A percentile compares a stretch with the other conserved stretches of the same genome.
phyloP scores from a whole-genome alignment of 768 basidiomycete genomes.

The Xerocomus spinulosus region DNA sequence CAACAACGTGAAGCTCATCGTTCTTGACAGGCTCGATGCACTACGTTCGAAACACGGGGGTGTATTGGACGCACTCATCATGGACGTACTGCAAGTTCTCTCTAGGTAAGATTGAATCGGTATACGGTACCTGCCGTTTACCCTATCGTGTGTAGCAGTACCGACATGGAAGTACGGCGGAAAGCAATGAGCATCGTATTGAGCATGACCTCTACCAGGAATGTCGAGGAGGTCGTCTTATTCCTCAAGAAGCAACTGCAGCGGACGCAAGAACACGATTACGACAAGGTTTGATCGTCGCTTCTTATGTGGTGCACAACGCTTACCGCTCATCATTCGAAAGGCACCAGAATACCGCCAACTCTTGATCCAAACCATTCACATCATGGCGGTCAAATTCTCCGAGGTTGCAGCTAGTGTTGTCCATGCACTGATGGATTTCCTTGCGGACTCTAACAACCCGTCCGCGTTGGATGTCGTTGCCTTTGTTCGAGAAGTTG shows the following conservation, averaged over 20 bases:
- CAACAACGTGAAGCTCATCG: constrained; percentile 98
- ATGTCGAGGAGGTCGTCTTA: constrained; percentile 92
- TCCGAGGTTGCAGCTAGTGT: constrained; percentile 95
- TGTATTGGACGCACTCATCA: constrained; percentile 85
- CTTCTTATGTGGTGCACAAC: neutral
- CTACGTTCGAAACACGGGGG: constrained; percentile 83
- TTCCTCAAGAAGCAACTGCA: constrained; percentile 99
- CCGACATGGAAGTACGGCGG: constrained; percentile 93
- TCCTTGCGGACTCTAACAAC: constrained; percentile 92
- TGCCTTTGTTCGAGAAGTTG: constrained; percentile 84
- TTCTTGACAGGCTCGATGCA: constrained; percentile 83
- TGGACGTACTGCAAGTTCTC: constrained; percentile 92
- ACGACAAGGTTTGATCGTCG: constrained; percentile 67
- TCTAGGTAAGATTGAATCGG: constrained; percentile 49
- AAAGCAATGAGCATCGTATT: constrained; percentile 89
- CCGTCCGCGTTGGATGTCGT: constrained; percentile 95
- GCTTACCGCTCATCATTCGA: neutral
- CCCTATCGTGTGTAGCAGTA: constrained; percentile 39
- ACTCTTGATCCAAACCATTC: constrained; percentile 94
- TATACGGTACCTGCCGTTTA: neutral
- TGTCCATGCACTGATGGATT: constrained; percentile 89
- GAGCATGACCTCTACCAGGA: constrained; percentile 89
- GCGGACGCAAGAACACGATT: constrained; percentile 85
- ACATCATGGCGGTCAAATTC: constrained; percentile 93
- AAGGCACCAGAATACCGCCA: constrained; percentile 94